These are phyloP conservation scores for Diaporthe citri DNA, from an alignment of 2,329 filamentous ascomycete genomes.

Conservation along the genomic window DNA sequence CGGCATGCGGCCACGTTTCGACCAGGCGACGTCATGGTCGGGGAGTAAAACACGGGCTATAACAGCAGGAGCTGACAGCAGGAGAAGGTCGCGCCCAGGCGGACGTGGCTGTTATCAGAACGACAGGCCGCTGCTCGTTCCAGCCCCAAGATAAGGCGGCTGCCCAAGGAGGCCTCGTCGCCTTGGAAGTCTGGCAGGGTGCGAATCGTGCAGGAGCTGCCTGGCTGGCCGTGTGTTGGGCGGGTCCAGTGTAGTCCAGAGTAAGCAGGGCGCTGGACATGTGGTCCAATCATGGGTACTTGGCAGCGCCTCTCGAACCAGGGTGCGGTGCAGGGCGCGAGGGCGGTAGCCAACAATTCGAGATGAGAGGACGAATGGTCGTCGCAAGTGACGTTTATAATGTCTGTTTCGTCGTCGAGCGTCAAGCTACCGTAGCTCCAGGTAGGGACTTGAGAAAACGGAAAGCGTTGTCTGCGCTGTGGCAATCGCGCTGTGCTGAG, in stretches of 20 bases:
- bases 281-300: slow-evolving; percentile 12
- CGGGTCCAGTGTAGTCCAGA: background rate
- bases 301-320: background rate
- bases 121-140: background rate
- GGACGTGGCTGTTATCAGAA: background rate
- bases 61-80: no score
- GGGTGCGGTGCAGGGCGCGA: background rate
- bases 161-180: background rate
- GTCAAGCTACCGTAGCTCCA: background rate
- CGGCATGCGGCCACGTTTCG: background rate
- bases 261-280: slow-evolving; percentile 9
- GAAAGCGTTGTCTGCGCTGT: background rate
- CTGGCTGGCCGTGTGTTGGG: background rate
- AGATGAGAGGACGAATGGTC: background rate
- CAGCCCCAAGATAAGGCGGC: background rate
- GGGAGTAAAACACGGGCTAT: background rate
- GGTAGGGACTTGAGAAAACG: background rate
- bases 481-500: background rate
- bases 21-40: background rate
- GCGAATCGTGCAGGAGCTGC: background rate
- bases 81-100: background rate
- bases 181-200: background rate
- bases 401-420: background rate
- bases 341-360: background rate
- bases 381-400: background rate